Evolutionary conservation across 495 filamentous ascomycete genomes (phyloP), one percentile per base, ranked within the genome.

Genomic region (Xylaria bambusicola): DNA sequence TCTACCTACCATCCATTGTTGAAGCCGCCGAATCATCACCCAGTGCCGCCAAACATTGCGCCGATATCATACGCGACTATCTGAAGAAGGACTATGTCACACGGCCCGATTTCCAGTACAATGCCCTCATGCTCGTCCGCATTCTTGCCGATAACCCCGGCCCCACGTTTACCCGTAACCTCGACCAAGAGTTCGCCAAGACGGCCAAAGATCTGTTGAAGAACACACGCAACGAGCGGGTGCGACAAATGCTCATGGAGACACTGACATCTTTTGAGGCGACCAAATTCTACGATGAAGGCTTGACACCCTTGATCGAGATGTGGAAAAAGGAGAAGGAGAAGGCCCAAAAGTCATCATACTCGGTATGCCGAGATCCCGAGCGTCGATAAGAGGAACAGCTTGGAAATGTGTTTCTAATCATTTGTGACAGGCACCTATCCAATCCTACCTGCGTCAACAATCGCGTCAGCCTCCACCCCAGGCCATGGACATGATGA

Each of bases 111-210:
- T 83, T 86, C 38, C 94, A 98, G 75, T 97, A 96, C 79, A 97
- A 98, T 77, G 88, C 89, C 52, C 88, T 98, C 64, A 99, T 98
- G 95, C 81, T 99, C 49, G 83, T 93, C 55, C 87, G 94, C 40
- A 99, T 99, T 68, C 79, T 99, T 33, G 79, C 82, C 55, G 93
- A 98, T 70, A 97, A 99, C 71, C 94, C 94, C 0, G 95, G 94
- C 23, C 81, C 78, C 56, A 90, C 86, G 15, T 98, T 99, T 70
- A 94, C 93, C 9, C 81, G 87, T 56, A 92, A 96, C 68, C 66
- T 97, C 7, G 93, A 96, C 67, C 73, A 75, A 48, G 92, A 92
- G 64, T 98, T 97, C 66, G 80, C 87, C 26, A 73, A 84, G 26
- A 83, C 85, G 0, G 73, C 91, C 48, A 94, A 95, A 74, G 86